Base-by-base conservation (phyloP, 2,329 filamentous ascomycete genomes). In the Coniochaeta hoffmannii region DNA sequence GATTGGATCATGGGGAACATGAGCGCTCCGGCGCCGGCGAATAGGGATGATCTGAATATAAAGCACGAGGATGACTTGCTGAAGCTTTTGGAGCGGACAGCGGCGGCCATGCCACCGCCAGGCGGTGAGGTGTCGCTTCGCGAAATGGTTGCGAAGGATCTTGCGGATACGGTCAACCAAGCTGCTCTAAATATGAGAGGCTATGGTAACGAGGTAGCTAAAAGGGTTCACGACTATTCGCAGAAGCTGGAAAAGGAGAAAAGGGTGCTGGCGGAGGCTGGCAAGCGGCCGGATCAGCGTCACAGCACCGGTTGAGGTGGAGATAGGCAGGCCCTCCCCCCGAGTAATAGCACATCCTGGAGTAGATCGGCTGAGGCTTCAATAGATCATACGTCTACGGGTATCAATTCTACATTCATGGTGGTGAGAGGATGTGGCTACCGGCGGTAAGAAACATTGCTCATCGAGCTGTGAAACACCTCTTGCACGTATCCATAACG, bases 401-500 rank as follows among this genome's bases (percentile, higher is more conserved):
- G n/a, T n/a, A n/a, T n/a, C n/a, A n/a, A n/a, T n/a, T 32, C 28
- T 28, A 31, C 12, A 12, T 19, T 22, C 26, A 19, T 15, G 7
- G n/a, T 7, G 49, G 28, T 51, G 54, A 53, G 61, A n/a, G n/a
- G n/a, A 83, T 87, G 83, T 87, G 75, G 85, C 83, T 78, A 83
- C 83, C 83, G 83, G 80, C 84, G 83, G 84, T 87, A 87, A 87
- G 83, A 85, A 80, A 79, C 80, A 79, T 63, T 74, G 78, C 73
- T 83, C 82, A 82, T 76, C 64, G 78, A 83, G 76, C 72, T 71
- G 70, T 68, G 38, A 69, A 71, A 65, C 41, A 51, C 66, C 76
- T 80, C 81, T 87, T 75, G 76, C 80, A 79, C 82, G 82, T 81
- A 85, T 87, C 84, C 84, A 87, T 84, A 85, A 71, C 82, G 82